These are phyloP conservation scores for Penicillium egyptiacum DNA, from an alignment of 495 filamentous ascomycete species.

Conservation along the genomic window DNA sequence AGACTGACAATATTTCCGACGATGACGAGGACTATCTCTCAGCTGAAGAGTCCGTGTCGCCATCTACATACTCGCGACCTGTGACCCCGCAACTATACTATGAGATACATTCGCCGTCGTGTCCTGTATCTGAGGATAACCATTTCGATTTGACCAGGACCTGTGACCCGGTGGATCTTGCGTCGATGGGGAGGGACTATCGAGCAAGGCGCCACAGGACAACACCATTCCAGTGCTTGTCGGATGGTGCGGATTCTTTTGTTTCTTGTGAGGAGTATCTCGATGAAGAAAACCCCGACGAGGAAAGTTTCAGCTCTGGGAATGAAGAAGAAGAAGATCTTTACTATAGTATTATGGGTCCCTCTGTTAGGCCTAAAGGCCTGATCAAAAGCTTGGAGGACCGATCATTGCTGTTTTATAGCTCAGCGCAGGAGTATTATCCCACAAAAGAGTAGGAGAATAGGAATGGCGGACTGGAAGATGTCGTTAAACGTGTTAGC, in stretches of 20 bases:
- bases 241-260: not conserved
- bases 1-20: not conserved
- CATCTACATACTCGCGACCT: not conserved
- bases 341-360: not conserved
- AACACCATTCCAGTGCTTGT: too few relatives aligned
- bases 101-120: not conserved
- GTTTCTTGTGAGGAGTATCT: not conserved
- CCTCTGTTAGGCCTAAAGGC: not conserved
- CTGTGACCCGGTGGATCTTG: conserved; percentile 18
- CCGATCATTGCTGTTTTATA: not conserved
- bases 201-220: not conserved
- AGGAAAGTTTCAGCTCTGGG: not conserved
- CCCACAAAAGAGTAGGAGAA: not conserved
- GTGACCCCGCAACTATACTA: conserved; percentile 2
- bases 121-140: conserved; percentile 2
- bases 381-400: conserved; percentile 2
- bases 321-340: not conserved
- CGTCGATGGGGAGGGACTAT: conserved; percentile 7
- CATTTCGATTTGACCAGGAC: conserved; percentile 16
- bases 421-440: not conserved
- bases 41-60: not conserved
- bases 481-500: not conserved
- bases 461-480: not conserved
- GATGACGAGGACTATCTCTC: not conserved
- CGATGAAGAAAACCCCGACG: not conserved